phyloP scores from a whole-genome alignment of 1,284 basidiomycete genomes.

The Sanghuangporus weigelae region DNA sequence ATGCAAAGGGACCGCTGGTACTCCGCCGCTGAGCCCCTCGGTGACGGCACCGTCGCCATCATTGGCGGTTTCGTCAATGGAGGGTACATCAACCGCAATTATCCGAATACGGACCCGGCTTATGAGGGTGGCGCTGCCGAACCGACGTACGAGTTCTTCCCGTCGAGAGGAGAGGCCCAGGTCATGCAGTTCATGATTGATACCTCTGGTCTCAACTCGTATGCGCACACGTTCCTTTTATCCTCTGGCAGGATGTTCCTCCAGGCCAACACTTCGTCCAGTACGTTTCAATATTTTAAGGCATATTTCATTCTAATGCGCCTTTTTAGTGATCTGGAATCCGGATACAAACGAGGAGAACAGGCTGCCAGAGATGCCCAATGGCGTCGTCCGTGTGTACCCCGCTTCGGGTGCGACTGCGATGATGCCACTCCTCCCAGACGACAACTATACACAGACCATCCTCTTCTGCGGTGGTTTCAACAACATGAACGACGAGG shows the following conservation, averaged over 20 bases:
- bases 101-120: conserved; percentile 59
- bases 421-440: conserved; percentile 88
- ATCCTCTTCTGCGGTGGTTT: conserved; percentile 85
- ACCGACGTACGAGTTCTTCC: conserved; percentile 80
- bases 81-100: conserved; percentile 84
- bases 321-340: conserved; percentile 55
- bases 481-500: conserved; percentile 64
- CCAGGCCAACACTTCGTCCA: conserved; percentile 79
- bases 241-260: conserved; percentile 81
- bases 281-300: conserved; percentile 36
- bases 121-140: conserved; percentile 63
- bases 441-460: conserved; percentile 83
- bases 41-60: conserved; percentile 62
- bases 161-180: conserved; percentile 52
- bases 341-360: conserved; percentile 55
- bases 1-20: conserved; percentile 87
- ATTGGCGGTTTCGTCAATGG: conserved; percentile 83
- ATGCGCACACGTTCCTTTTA: conserved; percentile 82
- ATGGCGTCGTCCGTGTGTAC: conserved; percentile 76
- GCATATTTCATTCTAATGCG: conserved; percentile 18
- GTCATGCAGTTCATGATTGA: conserved; percentile 75
- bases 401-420: conserved; percentile 87
- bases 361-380: conserved; percentile 56
- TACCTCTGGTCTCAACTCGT: conserved; percentile 88
- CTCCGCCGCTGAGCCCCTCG: conserved; percentile 75